Evolutionary conservation across 228 moss, liverwort and hornwort genomes (phyloP).

Genomic region (Sphagnum magellanicum): DNA sequence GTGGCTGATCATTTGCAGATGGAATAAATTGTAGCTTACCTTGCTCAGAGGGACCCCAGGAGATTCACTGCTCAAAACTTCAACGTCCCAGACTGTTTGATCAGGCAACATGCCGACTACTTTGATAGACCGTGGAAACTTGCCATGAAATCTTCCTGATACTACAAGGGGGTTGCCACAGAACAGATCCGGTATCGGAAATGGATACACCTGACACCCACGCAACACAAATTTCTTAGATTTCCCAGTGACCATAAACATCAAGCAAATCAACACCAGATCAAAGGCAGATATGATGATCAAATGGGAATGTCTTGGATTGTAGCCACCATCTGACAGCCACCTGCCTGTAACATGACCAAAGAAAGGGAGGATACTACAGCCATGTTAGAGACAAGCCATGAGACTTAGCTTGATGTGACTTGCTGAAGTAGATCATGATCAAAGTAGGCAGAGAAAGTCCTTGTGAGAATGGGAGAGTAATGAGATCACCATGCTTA

Average conservation of each 20-base stretch:
- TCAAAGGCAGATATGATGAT: background rate
- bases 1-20: background rate
- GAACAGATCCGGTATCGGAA: constrained; percentile 72
- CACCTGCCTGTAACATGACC: background rate
- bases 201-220: constrained; percentile 58
- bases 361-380: background rate
- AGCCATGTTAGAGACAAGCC: no score
- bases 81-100: constrained; percentile 40
- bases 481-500: no score
- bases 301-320: background rate
- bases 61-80: constrained; percentile 40
- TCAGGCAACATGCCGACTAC: constrained; percentile 54
- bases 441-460: no score
- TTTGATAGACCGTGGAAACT: constrained; percentile 47
- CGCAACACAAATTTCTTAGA: no score
- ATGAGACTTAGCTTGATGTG: no score
- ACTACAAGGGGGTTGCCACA: constrained; percentile 66
- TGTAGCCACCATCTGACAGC: background rate
- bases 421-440: no score
- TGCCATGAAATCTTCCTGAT: constrained; percentile 65
- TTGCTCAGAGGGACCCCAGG: constrained; percentile 58
- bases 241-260: no score
- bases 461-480: no score
- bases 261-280: no score
- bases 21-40: constrained; percentile 15